Evolutionary conservation across 441 rosid genomes (phyloP), one percentile per base, ranked within the genome.

Genomic region (Cnidoscolus chayamansa): DNA sequence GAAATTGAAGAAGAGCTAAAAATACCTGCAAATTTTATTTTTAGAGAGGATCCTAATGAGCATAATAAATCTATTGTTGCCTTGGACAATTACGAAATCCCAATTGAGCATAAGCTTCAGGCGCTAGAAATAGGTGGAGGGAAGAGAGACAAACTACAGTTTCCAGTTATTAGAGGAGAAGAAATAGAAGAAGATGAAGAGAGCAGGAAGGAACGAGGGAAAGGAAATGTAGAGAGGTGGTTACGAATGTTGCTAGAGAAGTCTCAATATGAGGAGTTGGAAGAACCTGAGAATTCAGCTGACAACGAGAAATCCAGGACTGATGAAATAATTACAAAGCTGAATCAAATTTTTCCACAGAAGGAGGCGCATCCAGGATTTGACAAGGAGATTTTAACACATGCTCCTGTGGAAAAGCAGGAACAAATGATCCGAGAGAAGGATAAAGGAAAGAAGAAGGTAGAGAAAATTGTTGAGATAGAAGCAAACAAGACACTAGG

Each of bases 201-300:
- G 70, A 85, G 85, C 76, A 84, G 88, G 78, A 86, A 77, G 79
- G 83, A 77, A 71, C 84, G 93, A 0, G 99, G 99, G 50, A 94
- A 89, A 83, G 98, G 91, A 79, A 89, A 94, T 62, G 87, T 94
- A 1, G 98, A 94, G 82, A 89, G 84, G 80, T 94, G 99, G 98
- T 96, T 92, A 15, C 87, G 86, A 71, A 80, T 94, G 83, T 77
- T 94, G 82, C 78, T 92, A 55, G 91, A 92, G 32, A 84, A 84
- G 77, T 51, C 80, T 66, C 81, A 77, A 59, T 89, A 78, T 43
- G 89, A 82, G 48, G 89, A 82, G 48, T 50, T 57, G 4, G 86
- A 86, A 68, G 86, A 86, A 68, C 80, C 74, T 75, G 72, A 78
- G 74, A 75, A 67, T 50, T 58, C 57, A 48, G 79, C 77, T 25